Percentiles rank a stretch among this genome's conserved stretches.
phyloP scores from a whole-genome alignment of 495 filamentous ascomycete genomes.

The Aspergillus bridgeri region DNA sequence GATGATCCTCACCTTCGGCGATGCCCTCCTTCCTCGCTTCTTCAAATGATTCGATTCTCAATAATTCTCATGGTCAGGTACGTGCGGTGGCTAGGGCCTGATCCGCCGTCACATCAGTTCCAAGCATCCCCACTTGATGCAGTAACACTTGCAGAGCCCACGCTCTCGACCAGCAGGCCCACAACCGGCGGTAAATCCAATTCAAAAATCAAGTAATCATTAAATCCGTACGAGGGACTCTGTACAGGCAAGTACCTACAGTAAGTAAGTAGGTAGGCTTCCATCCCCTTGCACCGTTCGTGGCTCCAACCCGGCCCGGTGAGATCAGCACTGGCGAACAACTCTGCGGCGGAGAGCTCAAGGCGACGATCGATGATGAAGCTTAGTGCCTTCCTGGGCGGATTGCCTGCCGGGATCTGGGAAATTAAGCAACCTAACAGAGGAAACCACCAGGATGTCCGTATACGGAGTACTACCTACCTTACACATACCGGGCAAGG shows the following conservation, averaged over 20 bases:
- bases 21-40: not conserved
- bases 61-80: constrained; percentile 32
- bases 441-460: no score
- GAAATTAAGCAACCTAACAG: no score
- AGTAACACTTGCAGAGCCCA: constrained; percentile 39
- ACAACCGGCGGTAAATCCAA: constrained; percentile 6
- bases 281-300: not conserved
- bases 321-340: not conserved
- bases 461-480: no score
- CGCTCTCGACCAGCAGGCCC: constrained; percentile 38
- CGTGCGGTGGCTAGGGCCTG: constrained; percentile 30
- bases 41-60: not conserved
- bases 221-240: no score
- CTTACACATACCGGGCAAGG: no score
- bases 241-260: no score
- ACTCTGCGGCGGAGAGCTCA: not conserved
- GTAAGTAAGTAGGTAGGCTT: not conserved
- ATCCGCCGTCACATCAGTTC: constrained; percentile 42
- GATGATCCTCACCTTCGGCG: not conserved
- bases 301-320: not conserved
- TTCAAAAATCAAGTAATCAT: not conserved
- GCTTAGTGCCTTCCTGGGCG: not conserved
- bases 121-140: constrained; percentile 33
- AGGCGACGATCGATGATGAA: not conserved
- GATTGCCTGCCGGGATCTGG: no score